Base-by-base conservation (phyloP, 169 alveolate species). In the Amoebophrya sp. region DNA sequence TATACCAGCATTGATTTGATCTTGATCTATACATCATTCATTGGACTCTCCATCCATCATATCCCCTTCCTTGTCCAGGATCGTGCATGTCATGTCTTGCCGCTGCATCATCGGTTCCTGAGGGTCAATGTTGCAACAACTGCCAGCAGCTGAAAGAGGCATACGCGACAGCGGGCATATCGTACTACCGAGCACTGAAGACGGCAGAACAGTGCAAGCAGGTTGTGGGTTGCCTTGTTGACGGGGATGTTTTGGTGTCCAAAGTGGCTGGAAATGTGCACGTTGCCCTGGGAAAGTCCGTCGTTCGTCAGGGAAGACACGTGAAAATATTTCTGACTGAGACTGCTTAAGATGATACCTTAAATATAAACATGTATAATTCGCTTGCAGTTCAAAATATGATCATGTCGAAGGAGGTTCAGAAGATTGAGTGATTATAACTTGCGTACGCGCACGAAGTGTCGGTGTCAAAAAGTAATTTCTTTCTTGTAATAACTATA, bases 121-220 rank as follows among this genome's bases (percentile, higher is more conserved):
- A 65, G 36, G 83, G 83, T 0, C 2, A 29, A 36, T 65, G 83
- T 18, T 65, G 83, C 33, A 65, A 65, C 33, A 36, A 65, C 83
- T 65, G 83, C 83, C 18, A 65, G 26, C n/a, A 29, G 83, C n/a
- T 65, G 83, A 65, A 65, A 36, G 83, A 65, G 83, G 83, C 83
- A 10, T 65, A 65, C 83, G n/a, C 83, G 33, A 1, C 2, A 12
- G 83, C 83, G 33, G 83, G 83, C 38, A 29, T 65, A 6, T 6
- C 33, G 33, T 65, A 65, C 83, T 65, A 65, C 83, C 18, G n/a
- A 65, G 33, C n/a, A 29, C 83, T 65, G 36, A 65, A 65, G 33
- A 36, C 18, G 33, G 18, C 83, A 6, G 83, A 65, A 6, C 83
- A 65, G 83, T 65, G 83, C 83, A 65, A 65, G 83, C 83, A 65